These are phyloP conservation scores for Somion occarium DNA, from an alignment of 1,284 basidiomycete species.

Conservation along the genomic window DNA sequence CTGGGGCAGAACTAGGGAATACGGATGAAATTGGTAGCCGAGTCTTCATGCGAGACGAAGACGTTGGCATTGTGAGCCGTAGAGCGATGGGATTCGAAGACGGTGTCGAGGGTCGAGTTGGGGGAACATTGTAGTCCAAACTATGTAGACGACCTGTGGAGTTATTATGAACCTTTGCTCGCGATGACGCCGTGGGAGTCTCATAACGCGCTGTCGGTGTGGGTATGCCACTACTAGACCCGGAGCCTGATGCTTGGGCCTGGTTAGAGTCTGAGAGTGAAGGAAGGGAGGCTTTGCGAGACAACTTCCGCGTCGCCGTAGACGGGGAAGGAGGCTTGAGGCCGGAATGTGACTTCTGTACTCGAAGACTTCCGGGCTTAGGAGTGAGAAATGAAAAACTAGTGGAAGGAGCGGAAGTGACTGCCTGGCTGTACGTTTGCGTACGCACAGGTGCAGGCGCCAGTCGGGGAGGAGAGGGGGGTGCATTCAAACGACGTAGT, in stretches of 20 bases:
- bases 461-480: slow-evolving; percentile 59
- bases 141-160: slow-evolving; percentile 54
- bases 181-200: slow-evolving; percentile 71
- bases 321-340: slow-evolving; percentile 69
- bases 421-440: slow-evolving; percentile 52
- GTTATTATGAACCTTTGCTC: slow-evolving; percentile 64
- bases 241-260: slow-evolving; percentile 52
- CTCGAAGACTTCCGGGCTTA: slow-evolving; percentile 68
- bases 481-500: slow-evolving; percentile 50
- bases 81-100: slow-evolving; percentile 69
- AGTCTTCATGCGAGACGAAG: slow-evolving; percentile 60
- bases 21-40: slow-evolving; percentile 71
- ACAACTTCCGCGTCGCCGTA: slow-evolving; percentile 47
- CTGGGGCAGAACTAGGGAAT: slow-evolving; percentile 46
- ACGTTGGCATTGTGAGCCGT: slow-evolving; percentile 82
- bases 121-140: slow-evolving; percentile 66
- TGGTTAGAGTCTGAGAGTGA: slow-evolving; percentile 58
- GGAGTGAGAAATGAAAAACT: slow-evolving; percentile 52
- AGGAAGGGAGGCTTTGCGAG: slow-evolving; percentile 72
- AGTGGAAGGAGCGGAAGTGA: slow-evolving; percentile 41
- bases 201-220: slow-evolving; percentile 52
- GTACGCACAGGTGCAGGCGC: slow-evolving; percentile 40
- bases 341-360: slow-evolving; percentile 76
- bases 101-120: slow-evolving; percentile 70
- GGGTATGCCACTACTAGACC: slow-evolving; percentile 31